Evolutionary conservation across 805 yeast species (phyloP).

Genomic region (Pichia cephalocereana): DNA sequence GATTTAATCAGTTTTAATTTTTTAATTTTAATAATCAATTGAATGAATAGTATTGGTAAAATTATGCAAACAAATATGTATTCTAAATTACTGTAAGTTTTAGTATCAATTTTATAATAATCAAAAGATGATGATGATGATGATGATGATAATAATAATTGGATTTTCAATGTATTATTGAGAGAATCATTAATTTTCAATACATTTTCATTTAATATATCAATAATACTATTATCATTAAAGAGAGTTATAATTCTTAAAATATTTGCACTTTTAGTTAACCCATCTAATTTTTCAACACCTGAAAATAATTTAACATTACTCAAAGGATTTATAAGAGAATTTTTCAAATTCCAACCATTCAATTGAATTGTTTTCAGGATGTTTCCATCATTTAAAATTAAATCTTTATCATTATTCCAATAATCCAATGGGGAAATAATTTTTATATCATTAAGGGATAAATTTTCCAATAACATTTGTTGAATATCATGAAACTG

Average conservation of each 20-base stretch:
- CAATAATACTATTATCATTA: background rate
- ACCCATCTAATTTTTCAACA: slow-evolving; percentile 33
- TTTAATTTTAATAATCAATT: slow-evolving; percentile 33
- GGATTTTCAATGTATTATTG: too few species aligned
- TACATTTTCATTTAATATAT: background rate
- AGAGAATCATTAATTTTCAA: too few species aligned
- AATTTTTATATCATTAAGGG: too few species aligned
- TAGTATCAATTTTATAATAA: background rate
- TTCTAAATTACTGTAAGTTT: slow-evolving; percentile 1
- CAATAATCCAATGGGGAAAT: slow-evolving; percentile 35
- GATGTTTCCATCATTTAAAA: slow-evolving; percentile 27
- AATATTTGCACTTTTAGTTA: slow-evolving; percentile 32
- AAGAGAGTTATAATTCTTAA: slow-evolving; percentile 29
- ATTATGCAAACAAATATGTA: background rate
- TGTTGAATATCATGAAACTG: slow-evolving; percentile 1
- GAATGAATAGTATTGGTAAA: slow-evolving; percentile 21
- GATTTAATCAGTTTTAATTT: slow-evolving; percentile 30
- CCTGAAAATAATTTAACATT: slow-evolving; percentile 29
- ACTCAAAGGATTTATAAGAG: slow-evolving; percentile 16
- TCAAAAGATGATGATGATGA: too few species aligned
- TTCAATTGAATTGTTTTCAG: slow-evolving; percentile 32
- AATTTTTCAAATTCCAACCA: slow-evolving; percentile 13
- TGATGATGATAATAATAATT: too few species aligned
- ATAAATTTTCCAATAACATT: background rate
- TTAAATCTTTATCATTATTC: slow-evolving; percentile 25